Conservation (phyloP, 345 rosid species). For the Microthlaspi erraticum region DNA sequence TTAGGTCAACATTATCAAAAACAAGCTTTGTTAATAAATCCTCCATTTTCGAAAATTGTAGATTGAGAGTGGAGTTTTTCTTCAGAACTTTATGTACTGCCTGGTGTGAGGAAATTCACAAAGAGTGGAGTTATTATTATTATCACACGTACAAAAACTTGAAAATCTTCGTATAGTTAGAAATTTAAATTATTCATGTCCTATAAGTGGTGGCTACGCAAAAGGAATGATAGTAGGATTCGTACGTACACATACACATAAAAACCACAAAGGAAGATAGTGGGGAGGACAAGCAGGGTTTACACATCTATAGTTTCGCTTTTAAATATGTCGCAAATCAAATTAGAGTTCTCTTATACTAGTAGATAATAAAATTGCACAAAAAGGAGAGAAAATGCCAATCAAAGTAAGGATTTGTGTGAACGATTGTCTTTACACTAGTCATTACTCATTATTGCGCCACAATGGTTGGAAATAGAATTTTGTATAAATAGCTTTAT, state of each 20-base stretch:
- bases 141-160: neutral
- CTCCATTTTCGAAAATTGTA: no score
- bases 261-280: constrained; percentile 22
- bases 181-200: neutral
- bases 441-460: constrained; percentile 48
- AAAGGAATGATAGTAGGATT: constrained; percentile 40
- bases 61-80: no score
- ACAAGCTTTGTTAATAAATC: neutral
- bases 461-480: constrained; percentile 33
- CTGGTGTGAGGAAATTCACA: no score
- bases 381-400: constrained; percentile 47
- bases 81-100: no score
- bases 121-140: neutral
- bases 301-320: constrained; percentile 5
- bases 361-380: constrained; percentile 19
- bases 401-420: constrained; percentile 55
- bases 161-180: neutral
- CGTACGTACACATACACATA: constrained; percentile 36
- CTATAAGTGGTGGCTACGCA: constrained; percentile 23
- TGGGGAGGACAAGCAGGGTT: constrained; percentile 48
- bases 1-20: neutral
- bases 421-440: constrained; percentile 51
- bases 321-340: constrained; percentile 29
- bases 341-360: constrained; percentile 17
- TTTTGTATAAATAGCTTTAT: constrained; percentile 52